Evolutionary conservation across 306 rosid genomes (phyloP).

Genomic region (Quercus alba): DNA sequence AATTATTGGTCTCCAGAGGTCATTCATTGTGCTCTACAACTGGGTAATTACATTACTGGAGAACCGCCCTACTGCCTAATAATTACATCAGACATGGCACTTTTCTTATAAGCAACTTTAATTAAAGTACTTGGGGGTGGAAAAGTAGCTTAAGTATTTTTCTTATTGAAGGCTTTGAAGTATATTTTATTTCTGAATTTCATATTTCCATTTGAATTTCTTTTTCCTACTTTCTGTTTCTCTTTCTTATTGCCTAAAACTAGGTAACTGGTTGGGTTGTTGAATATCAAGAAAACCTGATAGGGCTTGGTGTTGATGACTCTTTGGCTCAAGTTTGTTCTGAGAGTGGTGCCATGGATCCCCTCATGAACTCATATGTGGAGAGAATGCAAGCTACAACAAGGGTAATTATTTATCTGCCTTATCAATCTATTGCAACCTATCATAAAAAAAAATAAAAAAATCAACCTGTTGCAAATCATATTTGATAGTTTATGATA

Average conservation of each 20-base stretch:
- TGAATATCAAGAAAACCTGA: slow-evolving; percentile 92
- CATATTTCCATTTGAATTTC: slow-evolving; percentile 7
- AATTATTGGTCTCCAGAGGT: not conserved
- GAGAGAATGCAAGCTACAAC: slow-evolving; percentile 99
- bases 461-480: not conserved
- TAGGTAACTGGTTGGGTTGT: slow-evolving; percentile 99
- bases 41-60: not conserved
- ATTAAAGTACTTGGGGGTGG: not conserved
- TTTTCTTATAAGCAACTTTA: not conserved
- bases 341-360: slow-evolving; percentile 99
- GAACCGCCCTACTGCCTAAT: not conserved
- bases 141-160: not conserved
- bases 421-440: not conserved
- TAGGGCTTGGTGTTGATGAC: slow-evolving; percentile 94
- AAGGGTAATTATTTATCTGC: slow-evolving; percentile 51
- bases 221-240: not conserved
- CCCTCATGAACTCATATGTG: slow-evolving; percentile 93
- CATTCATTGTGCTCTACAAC: not conserved
- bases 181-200: not conserved
- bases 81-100: not conserved
- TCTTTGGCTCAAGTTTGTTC: slow-evolving; percentile 97
- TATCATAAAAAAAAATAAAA: too few relatives aligned
- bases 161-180: not conserved
- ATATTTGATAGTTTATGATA: slow-evolving; percentile 16
- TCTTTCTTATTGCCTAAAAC: slow-evolving; percentile 16